These are phyloP conservation scores for Aspergillus homomorphus DNA, from an alignment of 495 filamentous ascomycete genomes.

Conservation along the genomic window DNA sequence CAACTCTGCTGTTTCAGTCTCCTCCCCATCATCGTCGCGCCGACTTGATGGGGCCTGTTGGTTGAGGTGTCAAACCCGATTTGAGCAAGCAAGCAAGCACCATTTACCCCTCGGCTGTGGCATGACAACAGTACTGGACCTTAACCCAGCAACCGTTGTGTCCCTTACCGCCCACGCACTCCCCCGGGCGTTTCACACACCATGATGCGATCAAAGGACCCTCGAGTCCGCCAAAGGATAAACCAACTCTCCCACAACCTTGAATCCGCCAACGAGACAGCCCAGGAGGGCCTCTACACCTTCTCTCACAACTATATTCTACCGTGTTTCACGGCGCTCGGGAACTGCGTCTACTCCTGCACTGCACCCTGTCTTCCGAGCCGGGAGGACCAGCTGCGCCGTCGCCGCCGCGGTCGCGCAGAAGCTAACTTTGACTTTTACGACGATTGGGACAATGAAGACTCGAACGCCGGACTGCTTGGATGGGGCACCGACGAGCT, in stretches of 20 bases:
- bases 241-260: slow-evolving; percentile 90
- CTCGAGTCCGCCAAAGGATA: slow-evolving; percentile 88
- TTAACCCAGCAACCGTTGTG: not conserved
- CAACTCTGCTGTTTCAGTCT: not conserved
- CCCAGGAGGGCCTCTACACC: slow-evolving; percentile 82
- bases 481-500: slow-evolving; percentile 81
- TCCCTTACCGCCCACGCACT: not conserved
- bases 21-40: not conserved
- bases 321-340: slow-evolving; percentile 71
- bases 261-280: slow-evolving; percentile 87
- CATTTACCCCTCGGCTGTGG: not conserved
- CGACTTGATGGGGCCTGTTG: slow-evolving; percentile 14
- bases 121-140: not conserved
- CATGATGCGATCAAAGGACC: slow-evolving; percentile 74
- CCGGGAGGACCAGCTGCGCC: slow-evolving; percentile 69
- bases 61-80: slow-evolving; percentile 7
- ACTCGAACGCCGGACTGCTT: slow-evolving; percentile 58
- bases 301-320: slow-evolving; percentile 82
- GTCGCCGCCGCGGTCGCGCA: slow-evolving; percentile 63
- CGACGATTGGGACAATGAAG: slow-evolving; percentile 91
- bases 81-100: slow-evolving; percentile 1
- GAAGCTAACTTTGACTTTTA: slow-evolving; percentile 96
- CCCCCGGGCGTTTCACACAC: slow-evolving; percentile 5
- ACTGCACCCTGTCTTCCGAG: slow-evolving; percentile 67
- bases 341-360: slow-evolving; percentile 64